phyloP scores from a whole-genome alignment of 2,329 filamentous ascomycete genomes.

The Trichoderma sp. region DNA sequence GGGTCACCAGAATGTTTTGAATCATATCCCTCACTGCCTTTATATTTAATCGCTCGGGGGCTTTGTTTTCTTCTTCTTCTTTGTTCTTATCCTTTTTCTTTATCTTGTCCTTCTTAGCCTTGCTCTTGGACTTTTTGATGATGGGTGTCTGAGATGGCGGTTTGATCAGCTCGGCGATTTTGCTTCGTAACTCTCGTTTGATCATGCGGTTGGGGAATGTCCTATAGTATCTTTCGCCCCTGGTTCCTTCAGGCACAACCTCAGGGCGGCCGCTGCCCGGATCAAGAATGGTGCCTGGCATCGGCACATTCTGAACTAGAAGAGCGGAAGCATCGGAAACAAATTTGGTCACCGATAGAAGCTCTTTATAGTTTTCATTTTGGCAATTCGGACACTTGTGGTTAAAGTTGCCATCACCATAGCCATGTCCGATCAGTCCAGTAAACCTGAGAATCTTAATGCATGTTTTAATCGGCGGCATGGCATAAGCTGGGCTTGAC shows the following conservation, averaged over 20 bases:
- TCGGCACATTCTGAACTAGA: conserved; percentile 38
- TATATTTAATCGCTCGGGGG: conserved; percentile 39
- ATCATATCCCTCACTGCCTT: conserved; percentile 50
- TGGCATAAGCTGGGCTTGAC: neutral
- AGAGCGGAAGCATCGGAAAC: conserved; percentile 30
- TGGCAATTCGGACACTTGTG: conserved; percentile 50
- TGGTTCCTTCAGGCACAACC: conserved; percentile 24
- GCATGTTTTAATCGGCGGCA: neutral
- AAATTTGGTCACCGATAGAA: conserved; percentile 62
- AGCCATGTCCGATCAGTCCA: conserved; percentile 48
- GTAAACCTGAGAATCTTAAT: neutral
- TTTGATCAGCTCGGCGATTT: conserved; percentile 41
- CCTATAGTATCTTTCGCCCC: conserved; percentile 29
- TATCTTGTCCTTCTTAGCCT: neutral
- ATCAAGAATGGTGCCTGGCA: conserved; percentile 67
- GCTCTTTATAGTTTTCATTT: conserved; percentile 52
- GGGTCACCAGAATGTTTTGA: conserved; percentile 43
- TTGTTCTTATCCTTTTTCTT: neutral
- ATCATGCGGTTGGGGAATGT: conserved; percentile 60
- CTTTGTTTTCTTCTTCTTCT: neutral
- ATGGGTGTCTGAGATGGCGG: neutral
- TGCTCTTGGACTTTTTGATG: neutral
- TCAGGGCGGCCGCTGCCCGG: conserved; percentile 50
- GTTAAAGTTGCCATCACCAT: conserved; percentile 55
- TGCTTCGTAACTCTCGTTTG: conserved; percentile 41